Evolutionary conservation across 352 stramenopile genomes (phyloP), one percentile per base, ranked within the genome.

Genomic region (Phytophthora rubi): DNA sequence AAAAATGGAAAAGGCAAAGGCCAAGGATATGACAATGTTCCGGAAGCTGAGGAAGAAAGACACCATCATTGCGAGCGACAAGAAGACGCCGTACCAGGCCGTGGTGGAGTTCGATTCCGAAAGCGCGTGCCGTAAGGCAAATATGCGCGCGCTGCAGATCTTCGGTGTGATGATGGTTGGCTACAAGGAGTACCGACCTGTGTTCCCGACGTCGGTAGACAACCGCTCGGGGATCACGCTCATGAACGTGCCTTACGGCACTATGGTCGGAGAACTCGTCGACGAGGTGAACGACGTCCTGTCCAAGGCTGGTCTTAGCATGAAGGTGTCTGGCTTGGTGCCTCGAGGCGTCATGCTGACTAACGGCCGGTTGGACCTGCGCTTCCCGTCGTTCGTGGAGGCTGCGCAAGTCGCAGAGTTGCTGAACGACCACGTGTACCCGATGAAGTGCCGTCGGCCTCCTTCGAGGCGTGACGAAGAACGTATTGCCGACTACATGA

Each of bases 111-210:
- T 95, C 39, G 83, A 83, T 49, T 73, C 62, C 4, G 62, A 82
- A 48, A 62, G 62, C 47, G 73, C 63, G 6, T 81, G 76, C 12
- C 80, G 89, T 4, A 81, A 80, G 6, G 89, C 89, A 37, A 77
- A 92, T 52, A 88, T 92, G 66, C 86, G 85, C 8, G 85, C 89
- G 52, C 66, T 95, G 23, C 86, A 93, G 75, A 96, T 96, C 64
- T 96, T 96, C 62, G 89, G 89, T 28, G 87, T 96, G 21, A 95
- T 96, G 86, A 93, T 96, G 83, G 73, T 58, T 21, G 88, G 86
- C 56, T 93, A 76, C 77, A 91, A 89, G n/a, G 85, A 96, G 72
- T 89, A 91, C 59, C 89, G 89, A 0, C 79, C 89, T 0, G 86
- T 93, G 59, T 96, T 96, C 60, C 83, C 86, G 52, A 86, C 85